Evolutionary conservation across 1,284 basidiomycete genomes (phyloP).

Genomic region (Mycena sp.): DNA sequence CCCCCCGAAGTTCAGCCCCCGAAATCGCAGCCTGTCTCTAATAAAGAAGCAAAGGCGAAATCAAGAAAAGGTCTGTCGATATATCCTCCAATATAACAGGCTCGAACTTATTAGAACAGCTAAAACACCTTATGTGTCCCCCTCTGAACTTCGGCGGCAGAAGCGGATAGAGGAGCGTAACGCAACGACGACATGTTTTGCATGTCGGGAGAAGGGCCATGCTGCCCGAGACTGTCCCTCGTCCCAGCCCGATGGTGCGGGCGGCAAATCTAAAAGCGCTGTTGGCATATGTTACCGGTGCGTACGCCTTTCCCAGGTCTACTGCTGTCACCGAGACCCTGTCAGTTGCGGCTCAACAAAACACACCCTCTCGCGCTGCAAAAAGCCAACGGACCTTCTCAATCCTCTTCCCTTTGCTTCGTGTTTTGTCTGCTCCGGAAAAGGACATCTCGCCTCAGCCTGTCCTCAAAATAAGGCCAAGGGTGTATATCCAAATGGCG

Average conservation of each 20-base stretch:
- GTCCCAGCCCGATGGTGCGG: slow-evolving; percentile 42
- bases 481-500: slow-evolving; percentile 93
- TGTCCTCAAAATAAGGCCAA: slow-evolving; percentile 85
- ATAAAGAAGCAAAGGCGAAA: slow-evolving; percentile 19
- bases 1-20: not conserved
- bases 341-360: slow-evolving; percentile 83
- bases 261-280: slow-evolving; percentile 39
- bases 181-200: slow-evolving; percentile 81
- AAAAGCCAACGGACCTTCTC: slow-evolving; percentile 66
- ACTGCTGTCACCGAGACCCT: not conserved
- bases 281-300: slow-evolving; percentile 89
- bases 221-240: slow-evolving; percentile 86
- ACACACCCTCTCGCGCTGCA: slow-evolving; percentile 85
- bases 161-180: slow-evolving; percentile 72
- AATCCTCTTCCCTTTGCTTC: slow-evolving; percentile 89
- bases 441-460: slow-evolving; percentile 83
- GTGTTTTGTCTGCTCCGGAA: slow-evolving; percentile 88
- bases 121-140: slow-evolving; percentile 42
- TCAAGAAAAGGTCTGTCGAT: slow-evolving; percentile 21
- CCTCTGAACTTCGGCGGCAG: slow-evolving; percentile 71
- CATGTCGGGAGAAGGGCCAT: slow-evolving; percentile 88
- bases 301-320: slow-evolving; percentile 29
- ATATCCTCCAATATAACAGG: slow-evolving; percentile 17
- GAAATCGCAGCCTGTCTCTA: not conserved
- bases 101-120: slow-evolving; percentile 22